Evolutionary conservation across 2,329 filamentous ascomycete species (phyloP), one percentile per base, ranked within the genome.

Genomic region (Penicillium capsulatum): DNA sequence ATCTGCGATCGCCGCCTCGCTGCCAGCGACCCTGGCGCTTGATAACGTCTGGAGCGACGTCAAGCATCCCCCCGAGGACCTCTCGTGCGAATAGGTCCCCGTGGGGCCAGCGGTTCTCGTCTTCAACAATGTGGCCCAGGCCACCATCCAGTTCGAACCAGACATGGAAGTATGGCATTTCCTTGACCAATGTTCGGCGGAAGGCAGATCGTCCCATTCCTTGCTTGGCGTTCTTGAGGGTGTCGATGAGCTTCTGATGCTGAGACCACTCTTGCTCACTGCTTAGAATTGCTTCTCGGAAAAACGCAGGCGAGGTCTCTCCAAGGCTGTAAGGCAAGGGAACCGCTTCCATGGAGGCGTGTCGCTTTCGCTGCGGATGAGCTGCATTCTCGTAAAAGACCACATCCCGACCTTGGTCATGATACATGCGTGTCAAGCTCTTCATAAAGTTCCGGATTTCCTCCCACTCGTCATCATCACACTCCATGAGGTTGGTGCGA

Each of bases 361-460:
- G 92, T 43, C 79, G 75, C 52, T 84, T 86, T 13, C 86, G 76
- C 3, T 84, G 77, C 1, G 89, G 89, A 10, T 80, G 73, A 0
- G 89, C 90, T 2, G 92, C 92, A 61, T 98, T 97, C 61, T 98
- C 92, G 72, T 98, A 98, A 69, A 98, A 98, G 47, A 98, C 72
- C 7, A 97, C 90, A 55, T 92, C 87, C 36, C 86, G 84, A 8
- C 90, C 89, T 64, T 94, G 88, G 30, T 90, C 85, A 68, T 94
- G 88, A 66, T 97, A 98, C 79, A 96, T 84, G 31, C 91, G 81
- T 3, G 85, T 96, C 14, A 98, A 75, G 42, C 81, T 85, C 70
- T 98, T 98, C 91, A 97, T 97, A 61, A 98, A 98, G 64, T 98
- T 98, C 53, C 92, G 85, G 4, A 98, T 83, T 66, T 98, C 92